phyloP scores from a whole-genome alignment of 169 alveolate genomes.

The Plasmodium sp. region DNA sequence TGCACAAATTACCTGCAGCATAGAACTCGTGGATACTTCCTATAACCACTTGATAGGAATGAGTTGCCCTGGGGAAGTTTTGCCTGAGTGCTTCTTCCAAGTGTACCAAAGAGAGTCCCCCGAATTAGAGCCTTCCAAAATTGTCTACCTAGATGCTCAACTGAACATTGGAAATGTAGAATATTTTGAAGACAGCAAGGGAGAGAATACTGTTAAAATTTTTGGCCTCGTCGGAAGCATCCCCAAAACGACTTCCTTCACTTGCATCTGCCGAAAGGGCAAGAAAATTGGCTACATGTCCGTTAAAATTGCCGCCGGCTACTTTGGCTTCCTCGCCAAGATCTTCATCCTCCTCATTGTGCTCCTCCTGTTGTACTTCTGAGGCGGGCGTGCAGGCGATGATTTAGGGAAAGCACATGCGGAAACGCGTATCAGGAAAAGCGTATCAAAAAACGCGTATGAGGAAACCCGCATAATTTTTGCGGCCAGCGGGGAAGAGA shows the following conservation, averaged over 20 bases:
- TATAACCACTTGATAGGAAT: conserved; percentile 47
- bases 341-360: conserved; percentile 26
- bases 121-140: conserved; percentile 35
- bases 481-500: background rate
- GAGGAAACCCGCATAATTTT: too few species aligned
- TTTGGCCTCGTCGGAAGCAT: conserved; percentile 46
- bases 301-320: conserved; percentile 30
- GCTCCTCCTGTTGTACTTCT: conserved; percentile 4
- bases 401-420: background rate
- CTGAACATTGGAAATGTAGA: conserved; percentile 48
- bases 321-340: conserved; percentile 36
- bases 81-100: conserved; percentile 57
- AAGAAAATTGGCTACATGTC: conserved; percentile 49
- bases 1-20: conserved; percentile 25
- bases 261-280: conserved; percentile 38
- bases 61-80: conserved; percentile 39
- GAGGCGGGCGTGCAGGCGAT: background rate
- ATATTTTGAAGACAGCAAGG: conserved; percentile 33
- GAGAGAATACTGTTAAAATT: conserved; percentile 8
- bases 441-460: too few species aligned
- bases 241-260: conserved; percentile 31
- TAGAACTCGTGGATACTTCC: background rate
- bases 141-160: conserved; percentile 50
- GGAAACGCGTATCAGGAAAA: too few species aligned
- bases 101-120: conserved; percentile 13